phyloP scores from a whole-genome alignment of 345 rosid species.

The Streptanthus diversifolius region DNA sequence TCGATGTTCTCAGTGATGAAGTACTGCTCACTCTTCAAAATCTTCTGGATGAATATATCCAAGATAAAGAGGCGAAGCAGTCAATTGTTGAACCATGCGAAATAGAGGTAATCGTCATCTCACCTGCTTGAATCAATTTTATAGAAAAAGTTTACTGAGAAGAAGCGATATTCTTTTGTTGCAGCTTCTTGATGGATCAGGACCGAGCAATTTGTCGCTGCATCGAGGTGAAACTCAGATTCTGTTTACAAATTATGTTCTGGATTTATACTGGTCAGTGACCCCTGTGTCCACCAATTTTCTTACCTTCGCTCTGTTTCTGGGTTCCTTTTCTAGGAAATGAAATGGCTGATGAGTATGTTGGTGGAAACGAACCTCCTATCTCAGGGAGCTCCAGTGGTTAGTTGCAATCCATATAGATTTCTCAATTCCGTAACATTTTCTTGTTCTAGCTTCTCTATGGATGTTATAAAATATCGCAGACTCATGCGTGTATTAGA shows the following conservation, averaged over 20 bases:
- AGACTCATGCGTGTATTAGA: background rate
- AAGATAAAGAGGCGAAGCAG: conserved; percentile 55
- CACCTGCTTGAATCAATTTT: conserved; percentile 8
- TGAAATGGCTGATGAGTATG: conserved; percentile 70
- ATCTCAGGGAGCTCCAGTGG: conserved; percentile 59
- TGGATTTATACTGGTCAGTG: conserved; percentile 4
- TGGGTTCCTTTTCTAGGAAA: conserved; percentile 48
- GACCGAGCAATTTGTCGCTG: conserved; percentile 71
- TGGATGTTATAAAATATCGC: conserved; percentile 3
- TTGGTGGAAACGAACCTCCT: conserved; percentile 83
- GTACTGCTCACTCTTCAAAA: conserved; percentile 61
- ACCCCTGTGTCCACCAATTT: background rate
- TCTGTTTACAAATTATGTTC: conserved; percentile 13
- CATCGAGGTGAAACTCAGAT: conserved; percentile 65
- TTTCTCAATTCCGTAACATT: background rate
- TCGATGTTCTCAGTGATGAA: conserved; percentile 82
- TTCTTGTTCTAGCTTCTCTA: background rate
- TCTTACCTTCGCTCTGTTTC: background rate
- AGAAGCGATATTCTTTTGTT: conserved; percentile 3
- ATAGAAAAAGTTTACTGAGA: background rate
- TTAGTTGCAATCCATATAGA: conserved; percentile 26
- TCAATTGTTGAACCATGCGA: conserved; percentile 67
- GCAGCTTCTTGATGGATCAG: conserved; percentile 68
- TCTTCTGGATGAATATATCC: conserved; percentile 66
- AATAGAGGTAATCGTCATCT: conserved; percentile 61